Conservation (phyloP, 495 filamentous ascomycete genomes). For the Hypoxylon intermedium region DNA sequence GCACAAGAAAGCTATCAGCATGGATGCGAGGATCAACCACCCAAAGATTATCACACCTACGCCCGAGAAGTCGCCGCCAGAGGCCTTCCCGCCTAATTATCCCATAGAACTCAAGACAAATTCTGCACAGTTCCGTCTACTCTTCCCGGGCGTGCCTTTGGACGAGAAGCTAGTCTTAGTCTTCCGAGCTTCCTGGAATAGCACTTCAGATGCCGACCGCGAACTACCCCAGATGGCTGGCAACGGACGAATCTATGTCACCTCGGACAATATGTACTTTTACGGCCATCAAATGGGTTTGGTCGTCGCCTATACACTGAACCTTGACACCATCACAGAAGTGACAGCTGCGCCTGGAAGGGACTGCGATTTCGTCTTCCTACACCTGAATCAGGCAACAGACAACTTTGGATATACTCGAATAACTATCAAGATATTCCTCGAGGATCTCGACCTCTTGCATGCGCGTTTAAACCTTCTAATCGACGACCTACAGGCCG, state of each 20-base stretch:
- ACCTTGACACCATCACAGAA: slow-evolving; percentile 77
- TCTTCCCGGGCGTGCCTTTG: slow-evolving; percentile 80
- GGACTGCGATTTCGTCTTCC: slow-evolving; percentile 91
- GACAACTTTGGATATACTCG: slow-evolving; percentile 69
- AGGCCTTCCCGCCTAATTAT: slow-evolving; percentile 81
- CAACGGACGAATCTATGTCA: slow-evolving; percentile 87
- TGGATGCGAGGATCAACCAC: slow-evolving; percentile 64
- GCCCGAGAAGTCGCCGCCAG: slow-evolving; percentile 48
- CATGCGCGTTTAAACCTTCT: slow-evolving; percentile 84
- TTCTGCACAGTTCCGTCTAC: slow-evolving; percentile 88
- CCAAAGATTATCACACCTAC: slow-evolving; percentile 49
- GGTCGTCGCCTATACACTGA: slow-evolving; percentile 78
- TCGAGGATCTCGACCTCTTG: slow-evolving; percentile 83
- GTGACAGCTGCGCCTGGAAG: slow-evolving; percentile 87
- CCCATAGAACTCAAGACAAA: slow-evolving; percentile 83
- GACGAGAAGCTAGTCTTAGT: slow-evolving; percentile 80
- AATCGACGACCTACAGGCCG: slow-evolving; percentile 74
- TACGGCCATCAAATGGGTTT: slow-evolving; percentile 95
- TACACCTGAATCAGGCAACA: slow-evolving; percentile 74
- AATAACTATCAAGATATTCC: slow-evolving; percentile 87
- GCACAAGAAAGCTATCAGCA: slow-evolving; percentile 85
- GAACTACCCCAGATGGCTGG: slow-evolving; percentile 49
- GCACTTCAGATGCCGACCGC: slow-evolving; percentile 48
- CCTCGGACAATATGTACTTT: slow-evolving; percentile 85
- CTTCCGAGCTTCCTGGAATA: slow-evolving; percentile 63